Evolutionary conservation across 2,329 filamentous ascomycete species (phyloP).

Genomic region (Colletotrichum eremochloae): DNA sequence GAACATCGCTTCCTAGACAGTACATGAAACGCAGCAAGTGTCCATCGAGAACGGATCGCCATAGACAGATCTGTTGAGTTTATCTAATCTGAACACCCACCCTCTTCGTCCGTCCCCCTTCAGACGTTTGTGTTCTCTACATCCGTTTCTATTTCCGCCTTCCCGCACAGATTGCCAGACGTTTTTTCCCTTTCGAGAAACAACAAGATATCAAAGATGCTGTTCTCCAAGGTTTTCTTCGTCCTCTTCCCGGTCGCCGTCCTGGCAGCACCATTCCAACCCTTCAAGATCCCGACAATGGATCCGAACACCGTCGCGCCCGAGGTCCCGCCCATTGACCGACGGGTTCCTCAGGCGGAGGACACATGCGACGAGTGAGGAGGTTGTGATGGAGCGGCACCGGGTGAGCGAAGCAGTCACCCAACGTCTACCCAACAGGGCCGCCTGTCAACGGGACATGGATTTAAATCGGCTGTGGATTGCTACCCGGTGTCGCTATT

Average conservation of each 20-base stretch:
- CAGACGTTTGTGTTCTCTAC: constrained; percentile 4
- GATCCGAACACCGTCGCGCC: constrained; percentile 37
- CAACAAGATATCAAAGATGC: constrained; percentile 43
- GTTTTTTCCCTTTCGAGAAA: no score
- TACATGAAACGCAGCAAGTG: constrained; percentile 31
- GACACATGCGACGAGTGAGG: constrained; percentile 32
- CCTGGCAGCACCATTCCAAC: constrained; percentile 43
- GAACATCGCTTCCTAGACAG: constrained; percentile 5
- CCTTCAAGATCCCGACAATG: constrained; percentile 39
- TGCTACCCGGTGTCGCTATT: constrained; percentile 1
- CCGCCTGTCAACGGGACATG: no score
- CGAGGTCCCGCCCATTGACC: constrained; percentile 31
- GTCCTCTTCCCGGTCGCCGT: constrained; percentile 43
- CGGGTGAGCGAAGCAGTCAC: background rate
- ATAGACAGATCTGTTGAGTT: constrained; percentile 10
- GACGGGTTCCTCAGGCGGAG: constrained; percentile 33
- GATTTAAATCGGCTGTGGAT: no score
- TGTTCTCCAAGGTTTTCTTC: constrained; percentile 43
- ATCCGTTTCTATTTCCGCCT: constrained; percentile 5
- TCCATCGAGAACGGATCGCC: background rate
- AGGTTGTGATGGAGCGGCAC: background rate
- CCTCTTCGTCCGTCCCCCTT: constrained; percentile 2
- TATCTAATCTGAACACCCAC: constrained; percentile 16
- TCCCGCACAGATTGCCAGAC: background rate
- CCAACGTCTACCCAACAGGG: background rate